phyloP scores from a whole-genome alignment of 495 filamentous ascomycete genomes.

The Lindgomyces ingoldianus region DNA sequence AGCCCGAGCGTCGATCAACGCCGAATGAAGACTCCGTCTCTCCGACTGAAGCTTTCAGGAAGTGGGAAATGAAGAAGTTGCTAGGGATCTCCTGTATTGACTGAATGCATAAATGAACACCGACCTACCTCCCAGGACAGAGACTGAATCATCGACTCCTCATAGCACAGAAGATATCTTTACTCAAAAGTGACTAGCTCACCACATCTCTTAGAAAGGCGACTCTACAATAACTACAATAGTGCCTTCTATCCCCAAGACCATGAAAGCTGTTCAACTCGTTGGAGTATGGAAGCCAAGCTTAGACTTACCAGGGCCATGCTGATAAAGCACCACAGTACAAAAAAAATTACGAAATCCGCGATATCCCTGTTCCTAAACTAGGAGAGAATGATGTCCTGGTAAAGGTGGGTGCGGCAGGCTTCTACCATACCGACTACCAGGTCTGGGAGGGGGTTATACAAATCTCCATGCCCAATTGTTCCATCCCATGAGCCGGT shows the following conservation, averaged over 20 bases:
- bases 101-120: too few relatives aligned
- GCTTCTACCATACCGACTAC: slow-evolving; percentile 81
- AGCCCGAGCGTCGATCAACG: too few relatives aligned
- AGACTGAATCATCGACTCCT: too few relatives aligned
- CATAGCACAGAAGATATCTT: too few relatives aligned
- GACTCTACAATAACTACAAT: background rate
- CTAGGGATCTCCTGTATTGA: too few relatives aligned
- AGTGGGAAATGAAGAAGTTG: too few relatives aligned
- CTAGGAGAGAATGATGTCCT: slow-evolving; percentile 65
- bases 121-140: too few relatives aligned
- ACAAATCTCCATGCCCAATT: slow-evolving; percentile 74
- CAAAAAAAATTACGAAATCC: slow-evolving; percentile 2
- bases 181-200: too few relatives aligned
- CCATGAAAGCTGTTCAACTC: slow-evolving; percentile 24
- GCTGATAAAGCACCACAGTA: slow-evolving; percentile 3
- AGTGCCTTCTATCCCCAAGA: slow-evolving; percentile 6
- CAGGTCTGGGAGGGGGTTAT: slow-evolving; percentile 85
- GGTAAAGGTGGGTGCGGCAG: slow-evolving; percentile 83
- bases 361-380: slow-evolving; percentile 15
- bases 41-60: too few relatives aligned
- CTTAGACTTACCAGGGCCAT: too few relatives aligned
- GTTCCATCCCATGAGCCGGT: slow-evolving; percentile 90
- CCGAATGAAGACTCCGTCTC: too few relatives aligned
- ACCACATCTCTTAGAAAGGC: background rate
- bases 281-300: slow-evolving; percentile 6